Conservation (phyloP, 2,329 filamentous ascomycete species). For the Scedosporium apiospermum region DNA sequence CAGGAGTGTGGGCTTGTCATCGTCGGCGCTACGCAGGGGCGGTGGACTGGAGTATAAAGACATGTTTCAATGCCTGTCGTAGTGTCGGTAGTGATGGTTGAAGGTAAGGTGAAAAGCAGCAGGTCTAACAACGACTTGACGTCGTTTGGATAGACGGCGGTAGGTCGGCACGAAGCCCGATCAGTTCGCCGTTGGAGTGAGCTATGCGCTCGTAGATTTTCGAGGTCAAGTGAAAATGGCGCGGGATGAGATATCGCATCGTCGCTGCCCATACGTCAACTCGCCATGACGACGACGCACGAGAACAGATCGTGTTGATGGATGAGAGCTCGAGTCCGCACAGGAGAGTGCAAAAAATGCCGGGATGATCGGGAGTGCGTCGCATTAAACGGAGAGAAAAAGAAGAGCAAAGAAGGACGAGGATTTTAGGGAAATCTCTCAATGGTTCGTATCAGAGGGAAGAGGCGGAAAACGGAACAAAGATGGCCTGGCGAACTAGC, state of each 20-base stretch:
- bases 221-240: background rate
- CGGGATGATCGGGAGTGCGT: too few relatives aligned
- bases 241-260: background rate
- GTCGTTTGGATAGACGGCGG: background rate
- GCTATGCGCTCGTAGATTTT: background rate
- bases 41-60: constrained; percentile 48
- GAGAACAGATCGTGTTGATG: too few relatives aligned
- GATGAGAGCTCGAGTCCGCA: too few relatives aligned
- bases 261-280: background rate
- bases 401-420: too few relatives aligned
- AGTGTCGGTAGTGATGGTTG: background rate
- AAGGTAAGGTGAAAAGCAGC: too few relatives aligned
- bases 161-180: background rate
- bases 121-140: too few relatives aligned
- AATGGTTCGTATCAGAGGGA: too few relatives aligned
- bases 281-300: background rate
- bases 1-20: constrained; percentile 82
- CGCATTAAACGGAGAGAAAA: too few relatives aligned
- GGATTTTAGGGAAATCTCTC: too few relatives aligned
- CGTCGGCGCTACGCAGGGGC: constrained; percentile 31
- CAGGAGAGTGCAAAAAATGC: too few relatives aligned
- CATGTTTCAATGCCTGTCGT: constrained; percentile 27
- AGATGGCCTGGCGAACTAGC: too few relatives aligned
- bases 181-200: background rate
- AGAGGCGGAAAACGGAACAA: background rate